These are phyloP conservation scores for Pichia sp. DNA, from an alignment of 1,139 yeast species.

Conservation along the genomic window DNA sequence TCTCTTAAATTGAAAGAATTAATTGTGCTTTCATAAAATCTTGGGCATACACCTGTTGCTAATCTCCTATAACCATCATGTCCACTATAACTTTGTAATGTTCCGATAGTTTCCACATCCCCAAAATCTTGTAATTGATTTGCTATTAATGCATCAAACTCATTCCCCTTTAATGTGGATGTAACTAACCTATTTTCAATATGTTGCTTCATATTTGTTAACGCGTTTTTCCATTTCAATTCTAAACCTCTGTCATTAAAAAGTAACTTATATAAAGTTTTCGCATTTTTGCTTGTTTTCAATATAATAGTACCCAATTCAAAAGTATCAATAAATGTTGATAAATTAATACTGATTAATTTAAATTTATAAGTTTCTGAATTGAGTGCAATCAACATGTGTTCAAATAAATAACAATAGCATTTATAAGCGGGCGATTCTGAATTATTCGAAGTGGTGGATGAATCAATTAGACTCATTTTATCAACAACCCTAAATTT, in stretches of 20 bases:
- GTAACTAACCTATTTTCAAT: slow-evolving; percentile 29
- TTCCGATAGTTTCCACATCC: slow-evolving; percentile 8
- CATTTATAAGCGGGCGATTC: slow-evolving; percentile 13
- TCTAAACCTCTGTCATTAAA: slow-evolving; percentile 18
- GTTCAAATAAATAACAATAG: slow-evolving; percentile 30
- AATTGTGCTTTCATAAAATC: slow-evolving; percentile 23
- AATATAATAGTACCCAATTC: slow-evolving; percentile 16
- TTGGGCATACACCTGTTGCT: slow-evolving; percentile 27
- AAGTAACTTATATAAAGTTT: slow-evolving; percentile 21
- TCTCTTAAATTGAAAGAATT: slow-evolving; percentile 20
- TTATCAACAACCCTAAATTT: slow-evolving; percentile 31
- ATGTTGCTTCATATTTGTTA: slow-evolving; percentile 28
- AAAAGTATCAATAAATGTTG: slow-evolving; percentile 16
- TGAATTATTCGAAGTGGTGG: background rate
- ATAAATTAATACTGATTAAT: slow-evolving; percentile 12
- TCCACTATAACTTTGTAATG: slow-evolving; percentile 9
- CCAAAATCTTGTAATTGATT: background rate
- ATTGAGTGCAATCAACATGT: slow-evolving; percentile 19
- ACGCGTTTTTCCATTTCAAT: slow-evolving; percentile 34
- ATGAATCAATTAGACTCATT: background rate
- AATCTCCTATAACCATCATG: slow-evolving; percentile 11
- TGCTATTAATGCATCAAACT: slow-evolving; percentile 17
- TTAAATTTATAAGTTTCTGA: slow-evolving; percentile 6
- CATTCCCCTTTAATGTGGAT: slow-evolving; percentile 26
- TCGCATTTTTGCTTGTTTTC: slow-evolving; percentile 9